A percentile compares a stretch with the other conserved stretches of the same genome.
phyloP scores from a whole-genome alignment of 1,284 basidiomycete species.

The Cystobasidiaceae sp. region DNA sequence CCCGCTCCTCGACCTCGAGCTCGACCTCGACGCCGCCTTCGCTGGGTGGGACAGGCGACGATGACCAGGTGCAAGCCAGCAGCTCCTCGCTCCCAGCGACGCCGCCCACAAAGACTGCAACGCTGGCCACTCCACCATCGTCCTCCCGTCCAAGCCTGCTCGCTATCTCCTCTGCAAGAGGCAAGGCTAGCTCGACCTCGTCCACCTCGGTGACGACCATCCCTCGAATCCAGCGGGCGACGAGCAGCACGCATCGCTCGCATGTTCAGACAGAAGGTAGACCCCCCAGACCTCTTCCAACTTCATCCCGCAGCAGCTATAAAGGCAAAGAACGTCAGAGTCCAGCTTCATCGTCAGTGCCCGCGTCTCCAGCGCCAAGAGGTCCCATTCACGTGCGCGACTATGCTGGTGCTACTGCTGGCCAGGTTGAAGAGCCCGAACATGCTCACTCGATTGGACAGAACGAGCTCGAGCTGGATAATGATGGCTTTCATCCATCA shows the following conservation, averaged over 20 bases:
- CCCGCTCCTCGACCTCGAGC: too few relatives aligned
- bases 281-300: not conserved
- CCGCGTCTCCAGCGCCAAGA: not conserved
- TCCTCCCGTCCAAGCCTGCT: conserved; percentile 17
- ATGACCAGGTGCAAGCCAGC: too few relatives aligned
- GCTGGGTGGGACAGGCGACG: too few relatives aligned
- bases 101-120: not conserved
- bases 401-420: not conserved
- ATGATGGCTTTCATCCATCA: too few relatives aligned
- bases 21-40: too few relatives aligned
- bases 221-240: not conserved
- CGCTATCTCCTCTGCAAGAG: conserved; percentile 4
- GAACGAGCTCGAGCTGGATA: too few relatives aligned
- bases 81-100: too few relatives aligned
- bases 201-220: conserved; percentile 2
- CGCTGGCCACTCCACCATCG: not conserved
- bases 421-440: too few relatives aligned
- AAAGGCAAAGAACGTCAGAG: too few relatives aligned
- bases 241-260: not conserved
- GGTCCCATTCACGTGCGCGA: not conserved
- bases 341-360: not conserved
- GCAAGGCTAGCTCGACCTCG: conserved; percentile 10
- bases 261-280: too few relatives aligned
- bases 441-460: too few relatives aligned
- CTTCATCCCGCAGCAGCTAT: too few relatives aligned